phyloP scores from a whole-genome alignment of 208 protist species.

The Naegleria gruberi region DNA sequence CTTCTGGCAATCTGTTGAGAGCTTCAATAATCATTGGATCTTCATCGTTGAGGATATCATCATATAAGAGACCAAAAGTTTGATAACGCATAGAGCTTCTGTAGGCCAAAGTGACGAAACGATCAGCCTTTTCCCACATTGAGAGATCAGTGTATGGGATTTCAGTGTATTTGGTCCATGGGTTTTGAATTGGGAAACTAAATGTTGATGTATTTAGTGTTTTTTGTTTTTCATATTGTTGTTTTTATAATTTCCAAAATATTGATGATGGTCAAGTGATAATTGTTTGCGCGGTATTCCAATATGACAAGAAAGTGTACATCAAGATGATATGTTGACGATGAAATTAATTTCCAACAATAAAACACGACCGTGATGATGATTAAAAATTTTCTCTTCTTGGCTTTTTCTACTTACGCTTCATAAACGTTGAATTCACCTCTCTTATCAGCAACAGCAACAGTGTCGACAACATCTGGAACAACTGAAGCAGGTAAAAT shows the following conservation, averaged over 20 bases:
- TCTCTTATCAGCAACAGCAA: neutral
- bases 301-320: too few relatives aligned
- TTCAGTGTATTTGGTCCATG: conserved; percentile 11
- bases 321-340: too few relatives aligned
- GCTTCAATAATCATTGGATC: conserved; percentile 5
- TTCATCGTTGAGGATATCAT: neutral
- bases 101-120: neutral
- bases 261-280: neutral
- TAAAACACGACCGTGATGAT: too few relatives aligned
- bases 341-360: too few relatives aligned
- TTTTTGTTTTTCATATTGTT: too few relatives aligned
- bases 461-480: neutral
- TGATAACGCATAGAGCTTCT: neutral
- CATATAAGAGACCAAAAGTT: neutral
- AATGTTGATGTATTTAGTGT: too few relatives aligned
- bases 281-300: too few relatives aligned
- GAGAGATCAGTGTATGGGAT: neutral
- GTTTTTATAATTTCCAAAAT: too few relatives aligned
- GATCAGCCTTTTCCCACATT: neutral
- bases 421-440: conserved; percentile 21
- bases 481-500: neutral
- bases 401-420: too few relatives aligned
- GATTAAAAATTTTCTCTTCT: too few relatives aligned
- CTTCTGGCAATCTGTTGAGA: conserved; percentile 2
- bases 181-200: neutral